Evolutionary conservation across 2,329 filamentous ascomycete species (phyloP).

Genomic region (Oidium heveae): DNA sequence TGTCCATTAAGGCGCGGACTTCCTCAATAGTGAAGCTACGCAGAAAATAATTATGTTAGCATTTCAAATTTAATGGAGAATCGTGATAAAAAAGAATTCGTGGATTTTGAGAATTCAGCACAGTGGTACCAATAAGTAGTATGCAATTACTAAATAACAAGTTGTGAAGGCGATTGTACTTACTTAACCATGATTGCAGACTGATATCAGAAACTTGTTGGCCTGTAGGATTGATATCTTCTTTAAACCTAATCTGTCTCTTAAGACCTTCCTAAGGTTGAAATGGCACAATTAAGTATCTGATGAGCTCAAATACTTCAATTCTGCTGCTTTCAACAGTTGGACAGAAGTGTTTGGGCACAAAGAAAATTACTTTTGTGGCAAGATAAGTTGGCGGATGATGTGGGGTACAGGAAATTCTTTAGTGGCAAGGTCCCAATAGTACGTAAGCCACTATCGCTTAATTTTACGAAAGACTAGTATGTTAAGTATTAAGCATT

Average conservation of each 20-base stretch:
- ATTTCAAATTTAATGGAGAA: slow-evolving; percentile 5
- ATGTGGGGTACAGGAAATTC: no score
- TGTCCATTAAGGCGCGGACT: slow-evolving; percentile 59
- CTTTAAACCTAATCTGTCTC: background rate
- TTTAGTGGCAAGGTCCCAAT: no score
- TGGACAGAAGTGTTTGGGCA: no score
- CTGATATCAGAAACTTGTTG: slow-evolving; percentile 22
- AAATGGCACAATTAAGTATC: no score
- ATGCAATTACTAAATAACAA: background rate
- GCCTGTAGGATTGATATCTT: slow-evolving; percentile 5
- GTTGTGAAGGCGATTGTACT: slow-evolving; percentile 22
- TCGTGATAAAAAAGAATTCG: background rate
- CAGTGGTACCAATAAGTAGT: background rate
- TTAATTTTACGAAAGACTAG: no score
- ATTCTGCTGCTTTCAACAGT: no score
- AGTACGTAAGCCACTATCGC: no score
- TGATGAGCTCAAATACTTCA: no score
- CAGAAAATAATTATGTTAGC: slow-evolving; percentile 22
- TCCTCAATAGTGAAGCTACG: slow-evolving; percentile 84
- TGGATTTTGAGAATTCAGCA: background rate
- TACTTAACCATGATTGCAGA: slow-evolving; percentile 99
- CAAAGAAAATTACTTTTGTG: no score
- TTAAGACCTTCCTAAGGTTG: background rate
- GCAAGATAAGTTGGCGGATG: no score
- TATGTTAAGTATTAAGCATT: no score